Evolutionary conservation across 257 asterid genomes (phyloP).

Genomic region (Rehmannia glutinosa): DNA sequence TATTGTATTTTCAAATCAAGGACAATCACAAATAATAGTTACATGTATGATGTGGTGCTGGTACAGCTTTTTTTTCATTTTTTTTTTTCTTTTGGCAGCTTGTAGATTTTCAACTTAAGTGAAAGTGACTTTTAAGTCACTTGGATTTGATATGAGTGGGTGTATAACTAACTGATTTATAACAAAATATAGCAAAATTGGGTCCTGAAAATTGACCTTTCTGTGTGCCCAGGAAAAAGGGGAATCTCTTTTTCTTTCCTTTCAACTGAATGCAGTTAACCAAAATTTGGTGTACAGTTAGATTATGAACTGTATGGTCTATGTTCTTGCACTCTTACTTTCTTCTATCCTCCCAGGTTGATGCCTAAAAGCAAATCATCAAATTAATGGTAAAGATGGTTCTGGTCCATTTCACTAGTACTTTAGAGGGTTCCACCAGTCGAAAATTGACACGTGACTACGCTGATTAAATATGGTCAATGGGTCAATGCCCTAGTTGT

Average conservation of each 20-base stretch:
- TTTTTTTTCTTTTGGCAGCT: neutral
- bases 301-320: conserved; percentile 9
- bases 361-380: too few species aligned
- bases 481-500: neutral
- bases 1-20: neutral
- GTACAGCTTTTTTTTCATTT: too few species aligned
- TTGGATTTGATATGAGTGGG: conserved; percentile 19
- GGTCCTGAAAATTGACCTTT: conserved; percentile 11
- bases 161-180: conserved; percentile 26
- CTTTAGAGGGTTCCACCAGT: too few species aligned
- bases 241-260: neutral
- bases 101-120: conserved; percentile 28
- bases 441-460: neutral
- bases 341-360: too few species aligned
- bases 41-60: conserved; percentile 15
- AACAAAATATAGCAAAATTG: conserved; percentile 9
- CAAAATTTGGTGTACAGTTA: neutral
- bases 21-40: neutral
- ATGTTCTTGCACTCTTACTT: conserved; percentile 2
- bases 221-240: conserved; percentile 4
- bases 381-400: neutral
- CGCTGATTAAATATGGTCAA: neutral
- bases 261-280: neutral
- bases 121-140: conserved; percentile 14
- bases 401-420: conserved; percentile 8